These are phyloP conservation scores for Ophiostoma ips DNA, from an alignment of 2,329 filamentous ascomycete genomes.

Conservation along the genomic window DNA sequence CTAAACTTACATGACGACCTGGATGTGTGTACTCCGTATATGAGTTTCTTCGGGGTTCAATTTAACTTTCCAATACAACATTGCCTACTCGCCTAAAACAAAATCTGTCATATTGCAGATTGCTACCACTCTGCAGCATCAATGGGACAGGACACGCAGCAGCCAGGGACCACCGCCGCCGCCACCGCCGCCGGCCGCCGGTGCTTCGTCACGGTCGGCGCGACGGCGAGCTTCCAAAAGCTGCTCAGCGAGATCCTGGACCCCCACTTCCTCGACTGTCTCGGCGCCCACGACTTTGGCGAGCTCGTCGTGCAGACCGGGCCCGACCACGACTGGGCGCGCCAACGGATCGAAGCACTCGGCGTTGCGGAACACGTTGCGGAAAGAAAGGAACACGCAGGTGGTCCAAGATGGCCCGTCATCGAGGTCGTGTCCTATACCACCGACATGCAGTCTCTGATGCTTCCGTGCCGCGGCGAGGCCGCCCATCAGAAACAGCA, in stretches of 20 bases:
- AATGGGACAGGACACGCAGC: neutral
- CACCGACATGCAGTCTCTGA: conserved; percentile 43
- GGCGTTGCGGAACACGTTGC: conserved; percentile 18
- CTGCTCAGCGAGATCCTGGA: conserved; percentile 55
- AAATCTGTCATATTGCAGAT: too few relatives aligned
- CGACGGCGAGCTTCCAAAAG: conserved; percentile 68
- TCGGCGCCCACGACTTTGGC: conserved; percentile 50
- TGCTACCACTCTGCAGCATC: too few relatives aligned
- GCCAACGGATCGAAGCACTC: conserved; percentile 16
- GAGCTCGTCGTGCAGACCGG: conserved; percentile 72
- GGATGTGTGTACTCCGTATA: too few relatives aligned
- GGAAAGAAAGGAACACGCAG: neutral
- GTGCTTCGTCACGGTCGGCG: conserved; percentile 78
- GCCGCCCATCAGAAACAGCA: conserved; percentile 16
- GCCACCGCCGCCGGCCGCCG: conserved; percentile 27
- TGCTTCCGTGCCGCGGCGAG: conserved; percentile 37
- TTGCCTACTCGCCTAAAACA: too few relatives aligned
- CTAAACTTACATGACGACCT: too few relatives aligned
- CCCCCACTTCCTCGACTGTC: conserved; percentile 44
- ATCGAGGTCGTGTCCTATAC: conserved; percentile 48
- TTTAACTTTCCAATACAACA: too few relatives aligned
- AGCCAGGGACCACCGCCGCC: too few relatives aligned
- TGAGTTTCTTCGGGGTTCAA: too few relatives aligned
- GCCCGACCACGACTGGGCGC: conserved; percentile 45
- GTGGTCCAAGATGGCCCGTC: conserved; percentile 7